Percentiles rank a stretch among this genome's conserved stretches.
These are phyloP conservation scores for Chloranthus sessilifolius DNA, from an alignment of 164 flowering plant species.

Conservation along the genomic window DNA sequence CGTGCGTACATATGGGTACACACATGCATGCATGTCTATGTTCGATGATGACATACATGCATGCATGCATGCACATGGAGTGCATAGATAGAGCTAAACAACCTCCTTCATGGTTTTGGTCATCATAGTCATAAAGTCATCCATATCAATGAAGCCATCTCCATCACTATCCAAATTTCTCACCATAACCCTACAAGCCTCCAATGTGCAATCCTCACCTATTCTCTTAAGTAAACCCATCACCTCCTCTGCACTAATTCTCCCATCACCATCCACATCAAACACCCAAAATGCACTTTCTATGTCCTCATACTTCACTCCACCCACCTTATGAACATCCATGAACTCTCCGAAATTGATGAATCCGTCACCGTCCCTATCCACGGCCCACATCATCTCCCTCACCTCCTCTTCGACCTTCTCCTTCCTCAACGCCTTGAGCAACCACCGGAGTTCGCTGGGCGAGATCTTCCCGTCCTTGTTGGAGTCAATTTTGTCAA, in stretches of 20 bases:
- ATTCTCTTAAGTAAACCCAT: constrained; percentile 41
- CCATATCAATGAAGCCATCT: constrained; percentile 68
- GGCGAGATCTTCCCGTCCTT: constrained; percentile 74
- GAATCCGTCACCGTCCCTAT: constrained; percentile 68
- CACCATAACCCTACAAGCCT: constrained; percentile 64
- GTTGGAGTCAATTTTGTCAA: constrained; percentile 61
- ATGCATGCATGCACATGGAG: no score
- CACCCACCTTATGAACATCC: constrained; percentile 53
- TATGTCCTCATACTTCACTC: constrained; percentile 47
- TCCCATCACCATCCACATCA: constrained; percentile 71
- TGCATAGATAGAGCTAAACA: background rate
- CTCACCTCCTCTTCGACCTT: constrained; percentile 33
- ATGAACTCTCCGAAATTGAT: constrained; percentile 74
- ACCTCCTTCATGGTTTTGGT: constrained; percentile 34
- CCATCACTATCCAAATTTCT: constrained; percentile 57
- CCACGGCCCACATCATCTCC: constrained; percentile 55
- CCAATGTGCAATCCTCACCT: constrained; percentile 63
- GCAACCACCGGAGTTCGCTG: constrained; percentile 45
- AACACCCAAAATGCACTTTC: constrained; percentile 53
- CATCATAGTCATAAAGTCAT: constrained; percentile 82
- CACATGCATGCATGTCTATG: no score
- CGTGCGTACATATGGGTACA: no score
- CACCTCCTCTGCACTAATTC: constrained; percentile 66
- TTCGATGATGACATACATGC: no score
- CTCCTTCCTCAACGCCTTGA: constrained; percentile 45